Percentiles rank a stretch among this genome's conserved stretches.
phyloP scores from a whole-genome alignment of 2,329 filamentous ascomycete species.

The Hymenoscyphus fructigenus region DNA sequence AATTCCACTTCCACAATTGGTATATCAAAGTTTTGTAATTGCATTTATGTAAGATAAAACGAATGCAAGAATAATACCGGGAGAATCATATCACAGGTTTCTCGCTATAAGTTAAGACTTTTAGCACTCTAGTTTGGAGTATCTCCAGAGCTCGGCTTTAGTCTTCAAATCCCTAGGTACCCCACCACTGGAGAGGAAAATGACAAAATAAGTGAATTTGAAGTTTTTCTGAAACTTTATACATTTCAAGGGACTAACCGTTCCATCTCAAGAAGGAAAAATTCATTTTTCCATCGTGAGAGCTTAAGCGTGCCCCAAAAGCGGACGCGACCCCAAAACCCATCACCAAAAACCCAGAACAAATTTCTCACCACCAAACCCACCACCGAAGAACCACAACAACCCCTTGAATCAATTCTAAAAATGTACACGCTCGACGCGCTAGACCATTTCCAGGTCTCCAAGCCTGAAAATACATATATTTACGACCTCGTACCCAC shows the following conservation, averaged over 20 bases:
- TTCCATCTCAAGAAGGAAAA: background rate
- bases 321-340: background rate
- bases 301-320: background rate
- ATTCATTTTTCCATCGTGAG: background rate
- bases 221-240: background rate
- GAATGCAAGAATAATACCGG: too few species aligned
- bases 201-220: too few species aligned
- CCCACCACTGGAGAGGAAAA: too few species aligned
- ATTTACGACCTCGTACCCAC: constrained; percentile 44
- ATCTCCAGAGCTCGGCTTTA: too few species aligned
- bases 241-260: background rate
- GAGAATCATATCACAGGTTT: too few species aligned
- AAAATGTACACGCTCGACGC: constrained; percentile 36
- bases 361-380: background rate
- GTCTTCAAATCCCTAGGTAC: too few species aligned
- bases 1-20: too few species aligned
- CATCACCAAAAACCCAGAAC: background rate
- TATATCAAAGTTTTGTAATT: too few species aligned
- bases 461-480: constrained; percentile 38
- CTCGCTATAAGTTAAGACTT: too few species aligned
- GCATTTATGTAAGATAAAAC: too few species aligned
- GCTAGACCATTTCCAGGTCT: constrained; percentile 29
- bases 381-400: constrained; percentile 2
- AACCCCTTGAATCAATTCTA: constrained; percentile 1
- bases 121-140: too few species aligned